A percentile compares a stretch with the other conserved stretches of the same genome.
Evolutionary conservation across 768 basidiomycete genomes (phyloP).

Genomic region (Bullera alba): DNA sequence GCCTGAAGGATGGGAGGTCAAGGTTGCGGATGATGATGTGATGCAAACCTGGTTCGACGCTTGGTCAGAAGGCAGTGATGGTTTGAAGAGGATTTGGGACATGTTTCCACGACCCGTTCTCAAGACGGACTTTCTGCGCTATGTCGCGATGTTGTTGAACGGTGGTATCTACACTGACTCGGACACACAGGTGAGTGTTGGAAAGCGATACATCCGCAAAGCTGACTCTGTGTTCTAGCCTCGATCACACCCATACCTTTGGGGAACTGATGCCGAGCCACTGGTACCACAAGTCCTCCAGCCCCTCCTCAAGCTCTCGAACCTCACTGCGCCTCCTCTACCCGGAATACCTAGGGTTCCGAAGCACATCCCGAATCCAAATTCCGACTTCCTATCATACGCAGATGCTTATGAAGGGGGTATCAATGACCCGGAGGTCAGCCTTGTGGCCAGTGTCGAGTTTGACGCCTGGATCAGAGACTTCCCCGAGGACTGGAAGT

Average conservation of each 20-base stretch:
- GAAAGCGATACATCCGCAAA: not conserved
- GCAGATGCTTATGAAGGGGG: not conserved
- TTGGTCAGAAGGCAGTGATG: slow-evolving; percentile 2
- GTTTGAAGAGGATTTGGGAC: too few relatives aligned
- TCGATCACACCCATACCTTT: slow-evolving; percentile 3
- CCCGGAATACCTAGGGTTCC: not conserved
- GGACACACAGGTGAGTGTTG: slow-evolving; percentile 5
- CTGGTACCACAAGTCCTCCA: slow-evolving; percentile 1
- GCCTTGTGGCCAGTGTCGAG: slow-evolving; percentile 9
- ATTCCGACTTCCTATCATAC: too few relatives aligned
- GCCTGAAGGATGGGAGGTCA: slow-evolving; percentile 5
- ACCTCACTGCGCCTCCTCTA: not conserved
- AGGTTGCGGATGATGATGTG: slow-evolving; percentile 8
- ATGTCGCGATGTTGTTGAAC: slow-evolving; percentile 4
- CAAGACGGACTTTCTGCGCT: slow-evolving; percentile 11
- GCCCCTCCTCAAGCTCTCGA: not conserved
- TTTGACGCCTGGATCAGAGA: slow-evolving; percentile 3
- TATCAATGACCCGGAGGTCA: slow-evolving; percentile 2
- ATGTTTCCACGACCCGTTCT: slow-evolving; percentile 6
- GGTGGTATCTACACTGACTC: slow-evolving; percentile 16
- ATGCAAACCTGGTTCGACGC: slow-evolving; percentile 9
- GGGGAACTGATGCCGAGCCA: slow-evolving; percentile 7
- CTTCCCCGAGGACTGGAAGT: slow-evolving; percentile 1
- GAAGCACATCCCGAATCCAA: too few relatives aligned
- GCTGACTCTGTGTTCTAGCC: not conserved